Evolutionary conservation across 2,329 filamentous ascomycete genomes (phyloP), one percentile per base, ranked within the genome.

Genomic region (Ophiostoma novo-ulmi): DNA sequence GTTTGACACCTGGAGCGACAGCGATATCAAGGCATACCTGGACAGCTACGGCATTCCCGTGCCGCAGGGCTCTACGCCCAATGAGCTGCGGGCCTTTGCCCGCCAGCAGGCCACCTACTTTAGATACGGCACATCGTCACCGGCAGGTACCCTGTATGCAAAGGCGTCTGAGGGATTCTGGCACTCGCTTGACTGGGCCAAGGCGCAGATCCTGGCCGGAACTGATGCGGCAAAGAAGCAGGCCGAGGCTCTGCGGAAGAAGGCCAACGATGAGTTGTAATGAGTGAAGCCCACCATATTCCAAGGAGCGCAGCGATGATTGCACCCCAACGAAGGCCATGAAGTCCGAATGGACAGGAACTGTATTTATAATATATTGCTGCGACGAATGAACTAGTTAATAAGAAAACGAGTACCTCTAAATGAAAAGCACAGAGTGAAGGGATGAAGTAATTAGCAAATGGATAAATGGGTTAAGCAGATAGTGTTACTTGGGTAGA

Each of bases 91-190:
- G 72, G 90, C 90, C 10, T 83, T 87, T 72, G 91, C 90, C 20
- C 88, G 90, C 74, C 89, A 89, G 78, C 89, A 93, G 75, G 85
- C 87, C 31, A 91, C 89, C 31, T 93, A 90, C 79, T 94, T 93
- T 83, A 87, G 85, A 76, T 91, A 94, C 76, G 91, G 91, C 69
- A 91, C 89, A 5, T 86, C 84, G 10, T 85, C 85, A 38, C 90
- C 91, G 17, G 80, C 85, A 68, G 87, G 83, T 69, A 91, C 89
- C 7, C 79, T 92, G 67, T 85, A 88, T 73, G 89, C 88, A 77
- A 90, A 89, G 79, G 75, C 92, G 71, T 80, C 80, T 71, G 85
- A 85, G 73, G 80, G 78, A 67, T 79, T 84, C 44, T 72, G 71
- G 72, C 67, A 64, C 22, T 68, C 71, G 3, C 84, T 82, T 80